phyloP scores from a whole-genome alignment of 192 early-diverging fungal species.

The Coemansia sp. region DNA sequence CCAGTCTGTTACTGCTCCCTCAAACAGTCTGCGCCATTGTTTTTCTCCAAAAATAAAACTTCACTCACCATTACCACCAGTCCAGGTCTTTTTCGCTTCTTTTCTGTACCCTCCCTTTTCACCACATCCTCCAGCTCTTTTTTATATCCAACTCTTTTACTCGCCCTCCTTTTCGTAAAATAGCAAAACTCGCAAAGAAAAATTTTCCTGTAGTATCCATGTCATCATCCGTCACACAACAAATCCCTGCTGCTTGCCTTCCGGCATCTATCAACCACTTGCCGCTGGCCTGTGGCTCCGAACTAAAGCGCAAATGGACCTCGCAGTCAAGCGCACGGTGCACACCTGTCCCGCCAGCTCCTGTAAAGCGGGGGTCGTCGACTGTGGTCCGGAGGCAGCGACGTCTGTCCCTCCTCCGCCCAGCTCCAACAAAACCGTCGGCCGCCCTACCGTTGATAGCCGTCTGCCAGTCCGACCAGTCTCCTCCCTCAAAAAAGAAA shows the following conservation, averaged over 20 bases:
- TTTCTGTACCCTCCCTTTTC: background rate
- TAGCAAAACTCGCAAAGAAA: background rate
- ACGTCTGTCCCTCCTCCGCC: slow-evolving; percentile 16
- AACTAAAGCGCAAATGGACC: background rate
- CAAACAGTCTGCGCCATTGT: background rate
- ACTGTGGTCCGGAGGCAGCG: slow-evolving; percentile 20
- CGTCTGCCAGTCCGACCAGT: slow-evolving; percentile 5
- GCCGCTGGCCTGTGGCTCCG: background rate
- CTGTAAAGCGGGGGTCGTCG: slow-evolving; percentile 9
- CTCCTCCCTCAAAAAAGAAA: slow-evolving; percentile 22
- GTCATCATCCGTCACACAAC: slow-evolving; percentile 10
- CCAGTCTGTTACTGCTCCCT: background rate
- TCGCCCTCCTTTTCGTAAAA: background rate
- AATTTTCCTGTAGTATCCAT: background rate
- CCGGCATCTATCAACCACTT: background rate
- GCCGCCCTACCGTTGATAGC: slow-evolving; percentile 7
- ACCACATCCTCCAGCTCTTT: background rate
- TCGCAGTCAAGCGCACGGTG: slow-evolving; percentile 1
- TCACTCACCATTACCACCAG: background rate
- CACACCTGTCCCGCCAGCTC: background rate
- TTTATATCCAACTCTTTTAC: background rate
- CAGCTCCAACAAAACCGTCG: slow-evolving; percentile 15
- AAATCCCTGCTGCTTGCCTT: background rate
- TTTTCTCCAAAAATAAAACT: background rate
- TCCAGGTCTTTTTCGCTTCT: background rate